Conservation (phyloP, 495 filamentous ascomycete species). For the Achaetomiella virescens region DNA sequence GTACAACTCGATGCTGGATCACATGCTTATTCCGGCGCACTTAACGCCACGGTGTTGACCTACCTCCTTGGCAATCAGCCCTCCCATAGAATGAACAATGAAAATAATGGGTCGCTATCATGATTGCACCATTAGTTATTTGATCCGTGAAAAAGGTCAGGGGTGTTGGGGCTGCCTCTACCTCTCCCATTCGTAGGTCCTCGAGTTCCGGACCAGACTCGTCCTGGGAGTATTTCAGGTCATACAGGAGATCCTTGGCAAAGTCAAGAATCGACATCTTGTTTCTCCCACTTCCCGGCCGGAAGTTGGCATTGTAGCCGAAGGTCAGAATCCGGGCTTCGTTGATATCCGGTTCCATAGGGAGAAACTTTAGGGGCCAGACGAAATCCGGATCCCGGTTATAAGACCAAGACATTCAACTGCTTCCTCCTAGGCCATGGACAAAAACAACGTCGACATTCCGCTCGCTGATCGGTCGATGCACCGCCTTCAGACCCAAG, state of each 20-base stretch:
- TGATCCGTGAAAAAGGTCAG: no score
- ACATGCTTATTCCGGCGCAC: no score
- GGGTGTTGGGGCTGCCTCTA: no score
- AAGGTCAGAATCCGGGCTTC: constrained; percentile 31
- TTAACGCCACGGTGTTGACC: constrained; percentile 9
- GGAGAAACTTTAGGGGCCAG: constrained; percentile 31
- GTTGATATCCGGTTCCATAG: constrained; percentile 27
- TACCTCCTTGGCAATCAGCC: constrained; percentile 44
- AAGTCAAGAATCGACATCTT: constrained; percentile 31
- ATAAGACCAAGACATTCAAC: constrained; percentile 29
- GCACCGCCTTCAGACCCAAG: neutral
- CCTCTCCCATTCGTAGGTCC: neutral
- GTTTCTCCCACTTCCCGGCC: constrained; percentile 2
- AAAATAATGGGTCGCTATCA: constrained; percentile 36
- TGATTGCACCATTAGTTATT: no score
- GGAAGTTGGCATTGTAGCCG: constrained; percentile 31
- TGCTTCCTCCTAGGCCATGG: constrained; percentile 34
- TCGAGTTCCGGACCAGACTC: constrained; percentile 14
- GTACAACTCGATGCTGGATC: no score
- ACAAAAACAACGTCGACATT: constrained; percentile 31
- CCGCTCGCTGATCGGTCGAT: neutral
- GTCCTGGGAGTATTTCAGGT: constrained; percentile 28
- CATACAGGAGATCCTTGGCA: constrained; percentile 34
- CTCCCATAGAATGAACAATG: constrained; percentile 43
- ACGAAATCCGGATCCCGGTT: constrained; percentile 25